A percentile compares a stretch with the other conserved stretches of the same genome.
These are phyloP conservation scores for Gossypium turneri DNA, from an alignment of 345 rosid genomes.

Conservation along the genomic window DNA sequence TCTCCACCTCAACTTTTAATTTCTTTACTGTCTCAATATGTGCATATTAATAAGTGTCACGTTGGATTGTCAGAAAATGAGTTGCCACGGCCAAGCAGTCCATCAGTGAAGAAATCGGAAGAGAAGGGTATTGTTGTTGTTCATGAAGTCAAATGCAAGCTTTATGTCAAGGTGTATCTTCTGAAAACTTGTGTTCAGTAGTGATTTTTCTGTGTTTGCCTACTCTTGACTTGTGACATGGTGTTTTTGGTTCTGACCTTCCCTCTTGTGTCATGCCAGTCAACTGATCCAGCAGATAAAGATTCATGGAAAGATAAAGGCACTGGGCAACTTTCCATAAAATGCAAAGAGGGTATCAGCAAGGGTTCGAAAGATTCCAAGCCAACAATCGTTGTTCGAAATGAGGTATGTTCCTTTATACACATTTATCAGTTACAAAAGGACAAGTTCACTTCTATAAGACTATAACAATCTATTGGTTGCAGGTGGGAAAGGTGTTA, in stretches of 20 bases:
- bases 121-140: slow-evolving; percentile 76
- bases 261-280: slow-evolving; percentile 35
- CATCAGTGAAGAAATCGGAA: slow-evolving; percentile 83
- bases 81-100: slow-evolving; percentile 78
- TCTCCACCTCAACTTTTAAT: neutral
- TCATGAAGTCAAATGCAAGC: slow-evolving; percentile 96
- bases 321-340: slow-evolving; percentile 80
- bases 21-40: neutral
- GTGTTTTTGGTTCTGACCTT: neutral
- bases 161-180: slow-evolving; percentile 75
- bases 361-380: slow-evolving; percentile 88
- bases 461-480: slow-evolving; percentile 8
- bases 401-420: slow-evolving; percentile 55
- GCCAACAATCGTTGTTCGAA: slow-evolving; percentile 76
- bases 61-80: slow-evolving; percentile 55
- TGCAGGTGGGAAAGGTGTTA: slow-evolving; percentile 80
- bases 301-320: slow-evolving; percentile 96
- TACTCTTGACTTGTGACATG: slow-evolving; percentile 6
- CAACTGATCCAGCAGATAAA: slow-evolving; percentile 72
- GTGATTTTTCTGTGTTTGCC: neutral
- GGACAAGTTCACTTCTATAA: no score
- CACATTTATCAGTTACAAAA: neutral
- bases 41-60: slow-evolving; percentile 11
- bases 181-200: neutral
- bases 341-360: slow-evolving; percentile 76